These are phyloP conservation scores for Periglandula ipomoeae DNA, from an alignment of 2,329 filamentous ascomycete species.

Conservation along the genomic window DNA sequence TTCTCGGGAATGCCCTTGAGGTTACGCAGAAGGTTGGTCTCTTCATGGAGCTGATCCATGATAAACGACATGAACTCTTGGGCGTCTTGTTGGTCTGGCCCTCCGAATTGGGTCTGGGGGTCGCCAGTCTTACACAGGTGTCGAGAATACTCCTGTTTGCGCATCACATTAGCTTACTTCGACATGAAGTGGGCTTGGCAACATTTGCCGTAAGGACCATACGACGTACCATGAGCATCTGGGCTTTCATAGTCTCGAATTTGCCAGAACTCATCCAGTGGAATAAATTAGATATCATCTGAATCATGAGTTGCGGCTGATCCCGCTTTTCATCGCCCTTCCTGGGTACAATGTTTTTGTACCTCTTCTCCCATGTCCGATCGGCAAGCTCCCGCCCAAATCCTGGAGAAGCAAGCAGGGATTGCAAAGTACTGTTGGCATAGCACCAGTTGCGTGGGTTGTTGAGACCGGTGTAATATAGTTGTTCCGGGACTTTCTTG, in stretches of 20 bases:
- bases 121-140: conserved; percentile 24
- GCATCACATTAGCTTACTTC: background rate
- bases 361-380: conserved; percentile 47
- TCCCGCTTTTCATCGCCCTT: conserved; percentile 47
- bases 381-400: conserved; percentile 57
- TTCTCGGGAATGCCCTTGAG: conserved; percentile 21
- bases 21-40: conserved; percentile 60
- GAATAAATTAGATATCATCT: conserved; percentile 50
- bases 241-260: conserved; percentile 41
- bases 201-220: background rate
- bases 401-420: conserved; percentile 62
- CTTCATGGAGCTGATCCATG: conserved; percentile 72
- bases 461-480: conserved; percentile 54
- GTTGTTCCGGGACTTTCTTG: conserved; percentile 30
- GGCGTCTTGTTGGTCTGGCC: conserved; percentile 75
- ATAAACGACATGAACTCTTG: conserved; percentile 84
- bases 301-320: conserved; percentile 49
- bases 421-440: conserved; percentile 85
- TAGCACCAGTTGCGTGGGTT: conserved; percentile 85
- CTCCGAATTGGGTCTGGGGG: conserved; percentile 48
- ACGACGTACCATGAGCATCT: conserved; percentile 48
- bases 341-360: conserved; percentile 51
- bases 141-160: conserved; percentile 43
- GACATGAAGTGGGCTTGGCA: background rate
- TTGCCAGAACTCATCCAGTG: conserved; percentile 46